Conservation (phyloP, 108 stramenopile genomes). For the Skeletonema costatum region DNA sequence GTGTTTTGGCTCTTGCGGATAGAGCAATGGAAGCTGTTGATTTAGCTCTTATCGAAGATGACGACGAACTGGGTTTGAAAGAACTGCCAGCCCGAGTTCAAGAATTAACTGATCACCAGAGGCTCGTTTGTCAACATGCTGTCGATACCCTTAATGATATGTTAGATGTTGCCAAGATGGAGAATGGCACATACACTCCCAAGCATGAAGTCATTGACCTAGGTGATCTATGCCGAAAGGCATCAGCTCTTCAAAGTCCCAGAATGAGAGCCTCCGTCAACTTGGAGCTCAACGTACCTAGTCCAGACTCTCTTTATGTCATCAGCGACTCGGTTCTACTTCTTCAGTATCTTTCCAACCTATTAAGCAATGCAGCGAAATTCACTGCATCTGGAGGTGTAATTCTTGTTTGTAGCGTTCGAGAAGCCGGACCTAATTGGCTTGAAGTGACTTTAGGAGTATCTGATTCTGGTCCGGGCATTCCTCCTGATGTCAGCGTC, state of each 20-base stretch:
- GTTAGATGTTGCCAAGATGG: constrained; percentile 55
- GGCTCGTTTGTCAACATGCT: constrained; percentile 49
- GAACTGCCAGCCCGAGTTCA: constrained; percentile 34
- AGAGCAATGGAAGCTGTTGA: constrained; percentile 45
- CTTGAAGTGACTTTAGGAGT: constrained; percentile 44
- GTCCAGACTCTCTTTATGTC: constrained; percentile 17
- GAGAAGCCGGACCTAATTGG: constrained; percentile 41
- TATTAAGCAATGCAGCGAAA: constrained; percentile 46
- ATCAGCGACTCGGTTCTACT: constrained; percentile 43
- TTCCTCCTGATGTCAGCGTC: constrained; percentile 32
- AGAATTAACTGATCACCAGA: constrained; percentile 49
- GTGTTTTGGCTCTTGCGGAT: constrained; percentile 48
- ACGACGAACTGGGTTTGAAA: constrained; percentile 21
- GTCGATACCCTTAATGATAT: constrained; percentile 52
- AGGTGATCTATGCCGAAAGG: constrained; percentile 39
- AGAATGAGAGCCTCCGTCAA: constrained; percentile 33
- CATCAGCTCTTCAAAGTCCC: constrained; percentile 40
- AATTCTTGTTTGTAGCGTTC: constrained; percentile 24
- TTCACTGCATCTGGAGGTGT: constrained; percentile 41
- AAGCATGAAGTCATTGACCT: constrained; percentile 50
- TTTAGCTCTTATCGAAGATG: constrained; percentile 44
- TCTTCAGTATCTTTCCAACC: constrained; percentile 43
- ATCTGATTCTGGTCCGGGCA: constrained; percentile 46
- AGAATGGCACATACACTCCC: constrained; percentile 43
- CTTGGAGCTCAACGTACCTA: constrained; percentile 30